Evolutionary conservation across 2,329 filamentous ascomycete species (phyloP), one percentile per base, ranked within the genome.

Genomic region (Malbranchea zuffiana): DNA sequence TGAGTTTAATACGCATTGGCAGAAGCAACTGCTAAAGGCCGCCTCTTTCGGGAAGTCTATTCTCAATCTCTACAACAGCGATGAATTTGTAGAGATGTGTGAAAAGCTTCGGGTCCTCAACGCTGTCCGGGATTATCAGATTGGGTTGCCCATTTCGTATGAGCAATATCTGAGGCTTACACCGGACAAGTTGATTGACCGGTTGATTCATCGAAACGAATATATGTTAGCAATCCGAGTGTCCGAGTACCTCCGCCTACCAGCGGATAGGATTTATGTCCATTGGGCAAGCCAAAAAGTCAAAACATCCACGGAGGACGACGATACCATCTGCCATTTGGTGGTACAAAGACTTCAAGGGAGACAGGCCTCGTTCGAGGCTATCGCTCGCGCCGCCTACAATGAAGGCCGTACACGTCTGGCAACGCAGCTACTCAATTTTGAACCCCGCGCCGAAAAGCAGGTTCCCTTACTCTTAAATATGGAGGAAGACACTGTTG

Each of bases 51-150:
- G 90, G 43, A 98, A 98, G 59, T 96, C 90, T 0, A 90, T 96
- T 0, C 71, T 98, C 3, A 90, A 96, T 51, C 78, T 96, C 8
- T 98, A 96, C 62, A 95, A 90, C 59, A 95, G 87, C 53, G 90
- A 98, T 53, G 88, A 98, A 47, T 98, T 96, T 60, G 90, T 98
- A 37, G 88, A 96, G 45, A 96, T 95, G 80, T 94, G 86, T 49
- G 88, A 98, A 59, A 90, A 80, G 1, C 65, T 98, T 11, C 80
- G 90, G 11, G 87, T 98, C 0, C 69, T 98, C 32, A 96, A 95
- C 50, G 88, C 88, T 5, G 82, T 88, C 8, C 78, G 90, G 35
- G 92, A 82, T 57, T 96, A 90, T 55, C 82, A 92, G 50, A 74
- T 96, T 36, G 90, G 90, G 2, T 66, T 98, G 15, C 86, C 88